Evolutionary conservation across 2,329 filamentous ascomycete genomes (phyloP), one percentile per base, ranked within the genome.

Genomic region (Cordyceps cicadae): DNA sequence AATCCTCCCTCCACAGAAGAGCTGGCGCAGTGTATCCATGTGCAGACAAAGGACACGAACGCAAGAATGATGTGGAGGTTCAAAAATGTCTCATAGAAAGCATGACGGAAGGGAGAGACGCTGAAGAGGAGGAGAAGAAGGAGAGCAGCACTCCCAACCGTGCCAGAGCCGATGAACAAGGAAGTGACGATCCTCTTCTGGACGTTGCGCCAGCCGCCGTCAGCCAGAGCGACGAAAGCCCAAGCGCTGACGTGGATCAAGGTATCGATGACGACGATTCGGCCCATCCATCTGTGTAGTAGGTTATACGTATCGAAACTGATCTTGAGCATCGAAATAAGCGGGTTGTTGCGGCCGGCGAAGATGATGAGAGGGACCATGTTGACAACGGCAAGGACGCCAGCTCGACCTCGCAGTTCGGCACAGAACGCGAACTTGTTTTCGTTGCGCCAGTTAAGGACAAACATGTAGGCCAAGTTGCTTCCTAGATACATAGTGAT

Each of bases 51-150:
- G 53, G 80, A 77, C 59, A 90, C 70, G 41, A 87, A 73, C 45
- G 87, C 91, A 55, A 96, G 76, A 43, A 89, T 72, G 66, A 96
- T 92, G 75, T 97, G 94, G 34, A 88, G 75, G 70, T 89, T 90
- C 67, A 97, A 82, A 76, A 99, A 99, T 1, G 91, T 95, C 76
- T 99, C 94, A 77, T 99, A 99, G 72, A 96, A 97, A 45, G 92
- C 92, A 73, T 97, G 93, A 63, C 94, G 87, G 56, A 99, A 70
- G 0, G 92, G 88, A 2, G 91, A 93, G 59, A 89, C 77, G 11
- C 91, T 87, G 32, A 87, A 78, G 56, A 96, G 68, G 59, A 89
- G 69, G 51, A 97, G 78, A 50, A 89, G 70, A 46, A 83, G 67
- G 70, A 96, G 82, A 43, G 83, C 80, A 54, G 83, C 71, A 2